These are phyloP conservation scores for Calycina herbarum DNA, from an alignment of 2,329 filamentous ascomycete species.

Conservation along the genomic window DNA sequence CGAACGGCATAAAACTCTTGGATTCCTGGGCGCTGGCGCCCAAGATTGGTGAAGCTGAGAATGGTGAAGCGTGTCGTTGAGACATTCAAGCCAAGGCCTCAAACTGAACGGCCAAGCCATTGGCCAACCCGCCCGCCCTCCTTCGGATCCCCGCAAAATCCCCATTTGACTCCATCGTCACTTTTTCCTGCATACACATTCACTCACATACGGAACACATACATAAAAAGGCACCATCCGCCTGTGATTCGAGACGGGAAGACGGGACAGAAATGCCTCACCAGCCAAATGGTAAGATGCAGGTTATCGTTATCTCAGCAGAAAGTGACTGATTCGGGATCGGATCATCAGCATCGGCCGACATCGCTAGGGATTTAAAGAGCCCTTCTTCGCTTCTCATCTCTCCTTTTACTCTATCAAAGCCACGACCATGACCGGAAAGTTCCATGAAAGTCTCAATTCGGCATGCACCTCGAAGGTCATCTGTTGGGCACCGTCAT, in stretches of 20 bases:
- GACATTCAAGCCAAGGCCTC: not conserved
- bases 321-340: not conserved
- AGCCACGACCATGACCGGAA: not conserved
- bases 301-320: not conserved
- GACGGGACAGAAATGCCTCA: not conserved
- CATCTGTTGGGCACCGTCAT: not conserved
- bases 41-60: not conserved
- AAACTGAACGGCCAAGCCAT: not conserved
- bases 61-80: not conserved
- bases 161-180: slow-evolving; percentile 1
- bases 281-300: not conserved
- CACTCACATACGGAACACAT: not conserved
- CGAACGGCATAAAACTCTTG: not conserved
- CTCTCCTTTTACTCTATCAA: not conserved
- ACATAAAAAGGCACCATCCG: slow-evolving; percentile 3
- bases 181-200: not conserved
- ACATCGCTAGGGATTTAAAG: not conserved
- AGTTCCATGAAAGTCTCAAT: not conserved
- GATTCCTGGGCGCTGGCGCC: not conserved
- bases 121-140: not conserved
- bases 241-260: not conserved
- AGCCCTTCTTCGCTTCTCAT: not conserved
- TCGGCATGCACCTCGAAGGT: not conserved
- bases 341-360: slow-evolving; percentile 5
- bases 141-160: slow-evolving; percentile 1